These are phyloP conservation scores for Rhynchospora breviuscula DNA, from an alignment of 176 grass and related monocot species.

Conservation along the genomic window DNA sequence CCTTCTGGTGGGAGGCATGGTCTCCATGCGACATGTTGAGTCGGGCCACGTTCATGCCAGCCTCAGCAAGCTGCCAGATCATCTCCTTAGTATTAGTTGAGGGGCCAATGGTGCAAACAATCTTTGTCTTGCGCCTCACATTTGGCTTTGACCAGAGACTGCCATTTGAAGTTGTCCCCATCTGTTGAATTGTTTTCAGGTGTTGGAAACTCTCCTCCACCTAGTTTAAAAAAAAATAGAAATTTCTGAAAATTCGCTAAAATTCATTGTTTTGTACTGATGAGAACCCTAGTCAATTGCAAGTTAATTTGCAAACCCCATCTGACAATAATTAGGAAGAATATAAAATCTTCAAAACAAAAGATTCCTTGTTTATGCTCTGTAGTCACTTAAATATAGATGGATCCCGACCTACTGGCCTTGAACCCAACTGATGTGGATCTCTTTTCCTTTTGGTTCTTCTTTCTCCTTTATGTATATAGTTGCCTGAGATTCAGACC, in stretches of 20 bases:
- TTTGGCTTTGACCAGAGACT: conserved; percentile 79
- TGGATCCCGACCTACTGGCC: background rate
- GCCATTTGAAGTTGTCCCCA: conserved; percentile 35
- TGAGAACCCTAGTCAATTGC: background rate
- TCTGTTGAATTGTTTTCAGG: conserved; percentile 70
- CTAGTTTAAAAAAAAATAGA: conserved; percentile 31
- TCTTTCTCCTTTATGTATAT: no score
- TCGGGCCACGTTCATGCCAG: conserved; percentile 85
- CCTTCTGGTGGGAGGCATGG: conserved; percentile 85
- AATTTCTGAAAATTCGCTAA: conserved; percentile 15
- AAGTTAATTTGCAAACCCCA: background rate
- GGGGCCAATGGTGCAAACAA: conserved; percentile 94
- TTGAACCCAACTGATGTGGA: background rate
- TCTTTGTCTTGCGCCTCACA: conserved; percentile 93
- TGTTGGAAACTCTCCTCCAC: conserved; percentile 77
- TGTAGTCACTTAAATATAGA: background rate
- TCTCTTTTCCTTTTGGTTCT: no score
- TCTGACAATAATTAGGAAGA: background rate
- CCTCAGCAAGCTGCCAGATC: conserved; percentile 88
- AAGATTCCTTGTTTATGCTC: background rate
- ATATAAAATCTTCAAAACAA: background rate
- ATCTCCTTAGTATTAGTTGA: conserved; percentile 92
- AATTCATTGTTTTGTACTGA: background rate
- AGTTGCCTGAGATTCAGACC: background rate
- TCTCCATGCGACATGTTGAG: conserved; percentile 97